Base-by-base conservation (phyloP, 2,329 filamentous ascomycete species). In the Pseudopyricularia cyperi region DNA sequence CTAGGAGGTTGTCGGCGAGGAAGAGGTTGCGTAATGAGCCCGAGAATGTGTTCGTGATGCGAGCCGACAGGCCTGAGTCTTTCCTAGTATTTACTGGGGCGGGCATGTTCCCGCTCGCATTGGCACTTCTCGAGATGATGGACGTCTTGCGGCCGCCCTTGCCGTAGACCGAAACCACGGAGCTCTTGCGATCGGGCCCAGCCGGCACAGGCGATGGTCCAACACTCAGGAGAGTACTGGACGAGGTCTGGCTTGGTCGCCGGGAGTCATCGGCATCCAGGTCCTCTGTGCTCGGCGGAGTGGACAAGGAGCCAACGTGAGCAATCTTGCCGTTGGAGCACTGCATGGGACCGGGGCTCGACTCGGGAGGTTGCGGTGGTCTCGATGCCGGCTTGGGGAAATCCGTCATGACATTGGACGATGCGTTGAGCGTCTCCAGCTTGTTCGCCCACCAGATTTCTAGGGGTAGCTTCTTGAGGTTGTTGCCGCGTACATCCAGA, bases 401-500 rank as follows among this genome's bases (percentile, higher is more conserved):
- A 39, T 80, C 82, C 50, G 90, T 85, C 19, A 98, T 74, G 7
- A 97, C 84, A 59, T 98, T 98, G 11, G 93, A 96, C 0, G 91
- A 97, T 12, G 95, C 83, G 60, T 98, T 98, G 54, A 98, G 77
- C 0, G 85, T 91, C 66, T 97, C 90, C 52, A 98, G 69, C 63
- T 85, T 89, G 59, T 85, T 84, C 50, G 91, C 91, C 74, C 88
- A 91, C 93, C 93, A 98, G n/a, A 98, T 77, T 63, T 98, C 93
- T 62, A 87, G 81, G 2, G 93, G 93, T 32, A 98, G 73, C 61
- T 85, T 85, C 57, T 84, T 85, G 53, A 98, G 77, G 62, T 97
- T 98, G 71, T 97, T 98, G 62, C 93, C 89, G 56, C 91, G 80
- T 17, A 97, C 77, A 63, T 98, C 91, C 39, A 98, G 74, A 56